Evolutionary conservation across 495 filamentous ascomycete genomes (phyloP), one percentile per base, ranked within the genome.

Genomic region (Penicillium pulvis): DNA sequence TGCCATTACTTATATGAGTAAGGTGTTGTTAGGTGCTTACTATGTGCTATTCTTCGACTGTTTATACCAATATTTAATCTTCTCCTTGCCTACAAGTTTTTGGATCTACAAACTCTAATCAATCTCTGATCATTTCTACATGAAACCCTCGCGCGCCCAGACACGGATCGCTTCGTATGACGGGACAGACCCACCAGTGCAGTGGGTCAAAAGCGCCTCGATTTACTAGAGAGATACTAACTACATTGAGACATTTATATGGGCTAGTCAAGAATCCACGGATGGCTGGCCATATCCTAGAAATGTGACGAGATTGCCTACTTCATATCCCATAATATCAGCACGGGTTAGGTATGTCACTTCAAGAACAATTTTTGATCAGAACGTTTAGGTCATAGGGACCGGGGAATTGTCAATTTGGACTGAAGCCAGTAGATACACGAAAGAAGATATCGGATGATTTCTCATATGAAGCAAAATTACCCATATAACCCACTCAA

Each of bases 161-260:
- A 31, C 28, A 23, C 46, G 7, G 55, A 50, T 57, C 35, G 20
- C 20, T 14, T 8, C 23, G 12, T 24, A 24, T 49, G 23, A 31
- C 46, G 46, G 23, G 47, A 48, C 5, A 36, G 57, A 53, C 51
- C 57, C 57, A 59, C 56, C 42, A 17, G n/a, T 14, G 4, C 17
- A 6, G 39, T 41, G 39, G 39, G 39, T 41, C 39, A 41, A 41
- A 41, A n/a, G 14, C 39, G 39, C 39, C 39, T 41, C 39, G 39
- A 41, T 41, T 41, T 17, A 41, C 39, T 17, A 41, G 14, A 11
- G 16, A 41, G 6, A 41, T 17, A 41, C 39, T 41, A 41, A 17
- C 39, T 17, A n/a, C 39, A n/a, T 41, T 41, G 39, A 41, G 39
- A n/a, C 39, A 41, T 41, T 41, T 41, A 14, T 2, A 41, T 14